These are phyloP conservation scores for Kazachstania bromeliacearum DNA, from an alignment of 805 yeast species.

Conservation along the genomic window DNA sequence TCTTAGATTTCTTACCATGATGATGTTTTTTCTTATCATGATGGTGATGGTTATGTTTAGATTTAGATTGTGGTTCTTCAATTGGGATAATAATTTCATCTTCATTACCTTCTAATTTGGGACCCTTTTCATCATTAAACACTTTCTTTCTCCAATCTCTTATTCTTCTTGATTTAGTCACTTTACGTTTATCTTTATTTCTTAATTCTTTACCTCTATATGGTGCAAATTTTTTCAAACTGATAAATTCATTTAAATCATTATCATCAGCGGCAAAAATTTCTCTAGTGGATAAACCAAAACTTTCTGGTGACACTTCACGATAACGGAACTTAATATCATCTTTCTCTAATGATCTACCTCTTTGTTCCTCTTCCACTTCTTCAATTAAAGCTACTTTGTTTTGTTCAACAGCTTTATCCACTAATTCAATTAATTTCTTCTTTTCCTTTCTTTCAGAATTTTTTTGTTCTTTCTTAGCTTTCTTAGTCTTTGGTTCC, in stretches of 20 bases:
- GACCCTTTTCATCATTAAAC: slow-evolving; percentile 54
- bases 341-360: slow-evolving; percentile 42
- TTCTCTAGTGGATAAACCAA: slow-evolving; percentile 77
- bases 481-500: slow-evolving; percentile 30
- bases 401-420: slow-evolving; percentile 68
- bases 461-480: slow-evolving; percentile 48
- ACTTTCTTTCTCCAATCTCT: slow-evolving; percentile 85
- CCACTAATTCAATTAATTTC: slow-evolving; percentile 57
- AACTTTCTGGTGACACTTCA: slow-evolving; percentile 91
- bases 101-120: slow-evolving; percentile 15
- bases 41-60: slow-evolving; percentile 7
- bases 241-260: slow-evolving; percentile 73
- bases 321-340: slow-evolving; percentile 67
- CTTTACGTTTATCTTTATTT: slow-evolving; percentile 73
- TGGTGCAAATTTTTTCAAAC: slow-evolving; percentile 89
- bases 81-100: slow-evolving; percentile 20
- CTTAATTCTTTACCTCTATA: slow-evolving; percentile 69
- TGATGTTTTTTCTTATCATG: slow-evolving; percentile 2
- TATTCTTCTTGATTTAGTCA: slow-evolving; percentile 69
- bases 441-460: slow-evolving; percentile 53
- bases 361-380: slow-evolving; percentile 50
- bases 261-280: slow-evolving; percentile 84
- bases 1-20: slow-evolving; percentile 5
- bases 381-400: slow-evolving; percentile 57
- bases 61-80: slow-evolving; percentile 5